Conservation (phyloP, 805 yeast species). For the Candida vaughaniae region DNA sequence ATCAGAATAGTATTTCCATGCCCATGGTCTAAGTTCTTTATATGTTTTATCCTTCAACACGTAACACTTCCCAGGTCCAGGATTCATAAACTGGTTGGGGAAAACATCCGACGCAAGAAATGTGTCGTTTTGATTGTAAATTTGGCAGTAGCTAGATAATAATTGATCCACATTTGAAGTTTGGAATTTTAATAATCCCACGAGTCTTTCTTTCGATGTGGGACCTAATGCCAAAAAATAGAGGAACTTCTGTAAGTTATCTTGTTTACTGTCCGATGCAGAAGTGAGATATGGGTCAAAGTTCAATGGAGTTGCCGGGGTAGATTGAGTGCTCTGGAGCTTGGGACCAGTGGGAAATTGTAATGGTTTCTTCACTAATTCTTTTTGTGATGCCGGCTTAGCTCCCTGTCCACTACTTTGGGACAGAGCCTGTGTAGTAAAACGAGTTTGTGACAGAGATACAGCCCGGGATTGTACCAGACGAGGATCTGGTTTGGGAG, state of each 20-base stretch:
- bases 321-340: conserved; percentile 6
- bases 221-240: conserved; percentile 53
- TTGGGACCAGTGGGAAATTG: background rate
- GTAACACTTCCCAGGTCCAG: conserved; percentile 9
- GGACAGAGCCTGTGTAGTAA: background rate
- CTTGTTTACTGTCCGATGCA: conserved; percentile 8
- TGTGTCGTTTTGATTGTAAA: conserved; percentile 29
- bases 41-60: conserved; percentile 42
- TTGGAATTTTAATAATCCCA: background rate
- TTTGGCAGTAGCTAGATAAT: conserved; percentile 28
- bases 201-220: conserved; percentile 20
- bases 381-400: background rate
- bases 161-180: conserved; percentile 16
- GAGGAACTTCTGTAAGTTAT: conserved; percentile 28
- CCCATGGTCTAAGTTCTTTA: conserved; percentile 40
- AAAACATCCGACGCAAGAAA: conserved; percentile 31
- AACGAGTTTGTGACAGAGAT: too few species aligned
- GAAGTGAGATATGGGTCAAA: conserved; percentile 14
- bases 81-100: conserved; percentile 16
- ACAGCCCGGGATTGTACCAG: too few species aligned
- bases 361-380: background rate
- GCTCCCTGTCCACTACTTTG: background rate
- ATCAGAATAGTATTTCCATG: conserved; percentile 30
- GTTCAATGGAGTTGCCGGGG: conserved; percentile 14
- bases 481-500: too few species aligned